Conservation (phyloP, 176 grass and related monocot species). For the Triticum timopheevii region DNA sequence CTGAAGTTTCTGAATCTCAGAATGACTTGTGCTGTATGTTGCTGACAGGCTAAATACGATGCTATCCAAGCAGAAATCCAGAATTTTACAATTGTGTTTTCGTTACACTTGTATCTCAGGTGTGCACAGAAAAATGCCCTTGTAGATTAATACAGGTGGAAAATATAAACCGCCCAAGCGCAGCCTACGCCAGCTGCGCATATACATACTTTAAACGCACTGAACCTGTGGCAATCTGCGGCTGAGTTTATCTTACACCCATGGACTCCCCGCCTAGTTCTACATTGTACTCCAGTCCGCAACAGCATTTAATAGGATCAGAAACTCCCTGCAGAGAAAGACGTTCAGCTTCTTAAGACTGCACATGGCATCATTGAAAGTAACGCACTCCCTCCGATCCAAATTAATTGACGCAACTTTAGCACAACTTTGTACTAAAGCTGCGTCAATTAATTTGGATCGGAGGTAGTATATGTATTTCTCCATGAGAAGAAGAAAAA, state of each 20-base stretch:
- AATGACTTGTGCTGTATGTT: too few relatives aligned
- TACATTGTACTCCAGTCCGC: conserved; percentile 71
- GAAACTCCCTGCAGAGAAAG: conserved; percentile 50
- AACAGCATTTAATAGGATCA: conserved; percentile 55
- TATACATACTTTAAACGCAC: not conserved
- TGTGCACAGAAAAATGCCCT: too few relatives aligned
- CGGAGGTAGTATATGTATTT: not conserved
- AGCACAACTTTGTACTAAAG: too few relatives aligned
- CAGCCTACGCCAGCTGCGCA: not conserved
- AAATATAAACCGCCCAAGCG: too few relatives aligned
- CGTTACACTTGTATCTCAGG: too few relatives aligned
- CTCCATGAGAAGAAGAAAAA: not conserved
- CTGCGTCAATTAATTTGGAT: too few relatives aligned
- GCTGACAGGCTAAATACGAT: too few relatives aligned
- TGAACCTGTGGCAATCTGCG: not conserved
- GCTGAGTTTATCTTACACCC: conserved; percentile 30
- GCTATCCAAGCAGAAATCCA: too few relatives aligned
- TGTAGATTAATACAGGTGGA: too few relatives aligned
- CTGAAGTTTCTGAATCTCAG: too few relatives aligned
- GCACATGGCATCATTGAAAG: not conserved
- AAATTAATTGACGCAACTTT: too few relatives aligned
- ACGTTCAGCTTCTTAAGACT: not conserved
- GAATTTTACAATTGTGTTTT: too few relatives aligned
- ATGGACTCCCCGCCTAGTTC: conserved; percentile 38
- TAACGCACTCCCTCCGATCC: not conserved